phyloP scores from a whole-genome alignment of 495 filamentous ascomycete species.

The Mytilinidion resinicola region DNA sequence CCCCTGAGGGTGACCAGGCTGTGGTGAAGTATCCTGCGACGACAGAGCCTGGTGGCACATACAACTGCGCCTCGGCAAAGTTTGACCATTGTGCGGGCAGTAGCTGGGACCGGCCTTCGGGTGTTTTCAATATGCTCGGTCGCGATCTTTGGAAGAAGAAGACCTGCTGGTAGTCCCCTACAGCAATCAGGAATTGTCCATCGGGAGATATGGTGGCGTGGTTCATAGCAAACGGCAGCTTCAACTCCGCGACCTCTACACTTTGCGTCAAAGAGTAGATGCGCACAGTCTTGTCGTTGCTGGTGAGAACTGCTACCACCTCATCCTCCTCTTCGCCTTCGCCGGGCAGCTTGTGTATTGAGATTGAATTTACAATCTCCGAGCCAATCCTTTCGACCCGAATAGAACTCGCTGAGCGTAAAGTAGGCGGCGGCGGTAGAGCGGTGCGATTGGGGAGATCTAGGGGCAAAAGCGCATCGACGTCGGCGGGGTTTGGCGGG shows the following conservation, averaged over 20 bases:
- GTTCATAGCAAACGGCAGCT: conserved; percentile 78
- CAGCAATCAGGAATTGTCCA: conserved; percentile 68
- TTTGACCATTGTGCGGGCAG: conserved; percentile 28
- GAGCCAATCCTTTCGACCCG: conserved; percentile 38
- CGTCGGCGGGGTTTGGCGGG: conserved; percentile 42
- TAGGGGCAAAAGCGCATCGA: conserved; percentile 56
- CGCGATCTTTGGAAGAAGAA: conserved; percentile 61
- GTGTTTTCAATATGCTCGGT: conserved; percentile 15
- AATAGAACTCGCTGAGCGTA: conserved; percentile 26
- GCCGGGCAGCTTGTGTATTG: conserved; percentile 48
- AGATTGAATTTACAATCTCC: conserved; percentile 64
- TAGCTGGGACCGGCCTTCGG: conserved; percentile 9
- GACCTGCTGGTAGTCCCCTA: conserved; percentile 75
- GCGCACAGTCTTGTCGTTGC: conserved; percentile 84
- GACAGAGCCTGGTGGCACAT: conserved; percentile 20
- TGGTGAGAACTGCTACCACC: conserved; percentile 64
- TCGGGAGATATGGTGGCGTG: conserved; percentile 89
- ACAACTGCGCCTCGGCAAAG: conserved; percentile 26
- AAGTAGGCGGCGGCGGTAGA: conserved; percentile 27
- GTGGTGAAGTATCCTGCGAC: conserved; percentile 56
- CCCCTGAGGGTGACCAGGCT: conserved; percentile 63
- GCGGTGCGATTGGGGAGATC: conserved; percentile 39
- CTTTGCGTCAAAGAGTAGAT: conserved; percentile 64
- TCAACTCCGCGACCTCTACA: conserved; percentile 57
- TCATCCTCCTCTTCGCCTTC: conserved; percentile 45